phyloP scores from a whole-genome alignment of 306 rosid genomes.

The Gillenia trifoliata region DNA sequence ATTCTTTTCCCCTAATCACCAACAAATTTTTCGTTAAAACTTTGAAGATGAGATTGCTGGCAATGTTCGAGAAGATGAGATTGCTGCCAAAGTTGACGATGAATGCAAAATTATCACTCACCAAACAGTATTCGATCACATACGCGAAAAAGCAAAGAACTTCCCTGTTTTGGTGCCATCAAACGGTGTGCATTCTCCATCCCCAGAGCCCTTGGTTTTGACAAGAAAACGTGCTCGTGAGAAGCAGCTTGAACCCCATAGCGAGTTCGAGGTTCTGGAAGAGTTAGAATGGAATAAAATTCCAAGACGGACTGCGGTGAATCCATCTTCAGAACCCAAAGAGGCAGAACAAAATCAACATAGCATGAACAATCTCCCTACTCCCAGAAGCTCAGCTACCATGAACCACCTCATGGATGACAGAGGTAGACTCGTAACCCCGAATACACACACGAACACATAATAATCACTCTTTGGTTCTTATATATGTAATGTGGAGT shows the following conservation, averaged over 20 bases:
- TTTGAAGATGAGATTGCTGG: conserved; percentile 42
- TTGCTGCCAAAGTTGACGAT: conserved; percentile 36
- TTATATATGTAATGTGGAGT: neutral
- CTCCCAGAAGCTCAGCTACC: conserved; percentile 36
- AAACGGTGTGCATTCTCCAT: conserved; percentile 36
- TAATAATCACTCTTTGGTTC: neutral
- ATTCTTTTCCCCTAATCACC: conserved; percentile 18
- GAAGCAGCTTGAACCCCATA: conserved; percentile 40
- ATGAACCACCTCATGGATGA: conserved; percentile 27
- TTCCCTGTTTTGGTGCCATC: conserved; percentile 46
- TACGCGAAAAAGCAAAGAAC: conserved; percentile 81
- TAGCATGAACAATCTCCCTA: conserved; percentile 10
- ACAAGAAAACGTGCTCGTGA: conserved; percentile 46
- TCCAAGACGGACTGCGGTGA: conserved; percentile 26
- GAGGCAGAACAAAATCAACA: conserved; percentile 20
- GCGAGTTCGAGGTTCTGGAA: conserved; percentile 50
- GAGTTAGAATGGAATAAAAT: conserved; percentile 26
- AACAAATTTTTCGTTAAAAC: conserved; percentile 11
- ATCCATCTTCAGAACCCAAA: conserved; percentile 32
- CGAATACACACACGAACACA: neutral
- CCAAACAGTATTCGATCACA: conserved; percentile 80
- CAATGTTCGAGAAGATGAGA: conserved; percentile 46
- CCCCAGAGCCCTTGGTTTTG: conserved; percentile 39
- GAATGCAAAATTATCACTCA: conserved; percentile 55
- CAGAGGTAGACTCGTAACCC: conserved; percentile 34